Evolutionary conservation across 306 rosid species (phyloP).

Genomic region (Pueraria montana): DNA sequence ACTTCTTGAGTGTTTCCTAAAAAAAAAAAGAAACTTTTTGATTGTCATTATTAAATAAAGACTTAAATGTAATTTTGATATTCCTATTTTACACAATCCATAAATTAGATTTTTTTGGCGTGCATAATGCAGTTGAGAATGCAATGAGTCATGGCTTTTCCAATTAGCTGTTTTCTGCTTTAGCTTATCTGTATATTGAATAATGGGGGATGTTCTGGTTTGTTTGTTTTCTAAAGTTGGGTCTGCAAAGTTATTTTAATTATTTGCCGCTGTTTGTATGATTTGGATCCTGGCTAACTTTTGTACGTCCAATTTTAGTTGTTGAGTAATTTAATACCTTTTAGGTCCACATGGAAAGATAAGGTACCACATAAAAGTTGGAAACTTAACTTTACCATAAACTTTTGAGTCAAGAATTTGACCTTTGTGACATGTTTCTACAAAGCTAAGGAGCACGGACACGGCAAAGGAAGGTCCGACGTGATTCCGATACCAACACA

Average conservation of each 20-base stretch:
- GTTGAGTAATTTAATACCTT: conserved; percentile 47
- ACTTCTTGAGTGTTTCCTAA: too few species aligned
- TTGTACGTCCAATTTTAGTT: conserved; percentile 39
- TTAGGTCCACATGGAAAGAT: conserved; percentile 53
- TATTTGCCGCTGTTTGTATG: conserved; percentile 5
- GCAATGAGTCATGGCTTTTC: conserved; percentile 24
- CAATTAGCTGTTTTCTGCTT: conserved; percentile 32
- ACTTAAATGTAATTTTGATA: too few species aligned
- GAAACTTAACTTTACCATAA: conserved; percentile 40
- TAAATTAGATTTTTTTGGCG: conserved; percentile 7
- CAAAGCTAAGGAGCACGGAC: too few species aligned
- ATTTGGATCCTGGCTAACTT: conserved; percentile 37
- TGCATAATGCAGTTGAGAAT: conserved; percentile 37
- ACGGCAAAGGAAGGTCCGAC: too few species aligned
- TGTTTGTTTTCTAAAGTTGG: conserved; percentile 24
- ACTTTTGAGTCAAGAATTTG: conserved; percentile 51
- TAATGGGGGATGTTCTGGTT: conserved; percentile 23
- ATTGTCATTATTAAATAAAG: too few species aligned
- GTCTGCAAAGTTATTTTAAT: conserved; percentile 43
- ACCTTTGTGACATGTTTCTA: conserved; percentile 38
- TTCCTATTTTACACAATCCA: too few species aligned
- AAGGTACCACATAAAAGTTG: conserved; percentile 48
- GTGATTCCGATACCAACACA: too few species aligned
- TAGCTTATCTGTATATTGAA: conserved; percentile 4
- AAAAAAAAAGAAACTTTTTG: too few species aligned